Base-by-base conservation (phyloP, 1,284 basidiomycete genomes). In the Ustilago trichophora region DNA sequence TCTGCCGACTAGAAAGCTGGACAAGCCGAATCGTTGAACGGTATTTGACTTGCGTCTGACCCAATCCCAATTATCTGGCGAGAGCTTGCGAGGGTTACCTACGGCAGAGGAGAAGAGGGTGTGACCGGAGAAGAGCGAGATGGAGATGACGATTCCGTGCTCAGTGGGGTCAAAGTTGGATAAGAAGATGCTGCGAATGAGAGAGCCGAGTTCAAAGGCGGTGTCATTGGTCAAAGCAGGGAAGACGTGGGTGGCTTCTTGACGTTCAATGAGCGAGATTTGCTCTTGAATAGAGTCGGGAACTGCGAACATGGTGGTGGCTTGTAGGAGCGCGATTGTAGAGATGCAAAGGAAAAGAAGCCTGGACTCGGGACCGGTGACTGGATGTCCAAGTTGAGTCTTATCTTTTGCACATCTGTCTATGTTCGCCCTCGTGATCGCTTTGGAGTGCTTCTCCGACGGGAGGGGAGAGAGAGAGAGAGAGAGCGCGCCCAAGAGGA, bases 31-130 rank as follows among this genome's bases (percentile, higher is more conserved):
- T 2, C 65, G 43, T 16, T 56, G 19, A 32, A 73, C 73, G 2
- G 73, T 74, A 41, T 73, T 72, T 29, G 16, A 13, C 42, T 75
- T 74, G 9, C 68, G 29, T 9, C 43, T 6, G 11, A 73, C 54
- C 73, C 73, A 75, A 37, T 62, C 59, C 62, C 64, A 68, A 43
- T 75, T 75, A 43, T 68, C 69, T 1, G 59, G 52, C 3, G 37
- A 50, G 8, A 72, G 43, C 15, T 66, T 57, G 15, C 25, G 31
- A 6, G 59, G 49, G 32, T 62, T 42, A 6, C 73, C 73, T 4
- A 60, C 65, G 0, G 73, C 54, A 26, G 42, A 56, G 3, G 60
- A 31, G 59, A 72, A 72, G 19, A 75, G 55, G 0, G 51, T 65
- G 22, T 73, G 65, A 1, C 69, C 73, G 15, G 50, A 60, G 25